Conservation (phyloP, 2,329 filamentous ascomycete species). For the Diaporthe aspalathi region DNA sequence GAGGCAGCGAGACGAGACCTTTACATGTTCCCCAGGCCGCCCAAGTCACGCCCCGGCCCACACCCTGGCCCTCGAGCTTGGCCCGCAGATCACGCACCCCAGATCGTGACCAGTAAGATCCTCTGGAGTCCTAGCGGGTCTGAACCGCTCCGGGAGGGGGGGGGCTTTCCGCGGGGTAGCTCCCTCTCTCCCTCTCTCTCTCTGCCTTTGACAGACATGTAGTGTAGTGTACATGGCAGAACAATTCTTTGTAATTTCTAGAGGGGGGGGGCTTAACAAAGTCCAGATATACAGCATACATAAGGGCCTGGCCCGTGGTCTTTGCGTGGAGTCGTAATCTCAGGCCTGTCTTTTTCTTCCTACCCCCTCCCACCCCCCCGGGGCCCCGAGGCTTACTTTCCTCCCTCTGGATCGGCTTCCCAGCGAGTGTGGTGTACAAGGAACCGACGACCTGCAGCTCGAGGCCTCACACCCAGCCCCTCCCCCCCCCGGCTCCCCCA, state of each 20-base stretch:
- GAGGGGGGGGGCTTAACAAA: too few relatives aligned
- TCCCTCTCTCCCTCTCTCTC: too few relatives aligned
- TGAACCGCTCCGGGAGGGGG: too few relatives aligned
- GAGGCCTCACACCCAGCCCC: too few relatives aligned
- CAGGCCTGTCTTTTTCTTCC: neutral
- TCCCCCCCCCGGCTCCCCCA: neutral
- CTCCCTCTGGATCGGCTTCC: neutral
- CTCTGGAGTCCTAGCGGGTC: conserved; percentile 1
- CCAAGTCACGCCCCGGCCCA: conserved; percentile 8
- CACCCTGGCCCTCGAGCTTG: neutral
- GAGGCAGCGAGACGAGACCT: neutral
- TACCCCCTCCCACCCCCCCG: neutral
- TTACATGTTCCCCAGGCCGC: neutral
- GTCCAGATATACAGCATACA: too few relatives aligned
- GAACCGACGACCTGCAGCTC: neutral
- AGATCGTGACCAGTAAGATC: conserved; percentile 29
- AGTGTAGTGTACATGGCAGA: neutral
- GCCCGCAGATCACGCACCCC: conserved; percentile 20
- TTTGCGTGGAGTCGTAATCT: neutral
- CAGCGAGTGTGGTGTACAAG: neutral
- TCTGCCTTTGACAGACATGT: neutral
- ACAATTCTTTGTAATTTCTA: neutral
- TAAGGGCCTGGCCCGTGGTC: neutral
- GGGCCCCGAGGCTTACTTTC: neutral
- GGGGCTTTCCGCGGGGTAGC: conserved; percentile 30